Conservation (phyloP, 495 filamentous ascomycete species). For the Podospora anserina region DNA sequence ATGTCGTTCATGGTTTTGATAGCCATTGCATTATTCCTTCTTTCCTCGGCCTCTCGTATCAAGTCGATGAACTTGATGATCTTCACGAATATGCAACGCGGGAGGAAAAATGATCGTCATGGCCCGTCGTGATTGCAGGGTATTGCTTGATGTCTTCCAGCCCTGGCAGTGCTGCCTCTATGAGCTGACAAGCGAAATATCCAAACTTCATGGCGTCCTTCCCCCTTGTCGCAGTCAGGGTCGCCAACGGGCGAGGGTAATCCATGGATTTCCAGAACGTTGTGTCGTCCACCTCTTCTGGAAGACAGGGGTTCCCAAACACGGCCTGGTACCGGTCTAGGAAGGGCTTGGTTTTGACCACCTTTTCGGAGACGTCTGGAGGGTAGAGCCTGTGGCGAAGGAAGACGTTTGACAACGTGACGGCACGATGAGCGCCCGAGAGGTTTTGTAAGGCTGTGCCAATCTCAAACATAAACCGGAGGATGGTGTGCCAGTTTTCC, state of each 20-base stretch:
- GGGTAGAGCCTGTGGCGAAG: not conserved
- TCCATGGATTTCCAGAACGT: not conserved
- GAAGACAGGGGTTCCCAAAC: not conserved
- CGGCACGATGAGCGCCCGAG: not conserved
- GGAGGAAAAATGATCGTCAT: not conserved
- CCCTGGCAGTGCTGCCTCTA: not conserved
- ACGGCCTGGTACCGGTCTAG: not conserved
- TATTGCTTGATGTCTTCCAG: not conserved
- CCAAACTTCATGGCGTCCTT: not conserved
- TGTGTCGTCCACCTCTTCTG: not conserved
- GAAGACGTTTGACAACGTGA: not conserved
- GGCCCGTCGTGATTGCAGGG: not conserved
- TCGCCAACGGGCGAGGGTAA: not conserved
- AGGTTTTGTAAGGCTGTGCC: not conserved
- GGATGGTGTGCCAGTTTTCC: not conserved
- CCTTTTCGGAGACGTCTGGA: not conserved
- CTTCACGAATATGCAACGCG: not conserved
- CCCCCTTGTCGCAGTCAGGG: not conserved
- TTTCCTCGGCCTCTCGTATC: not conserved
- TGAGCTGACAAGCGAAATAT: not conserved
- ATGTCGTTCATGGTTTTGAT: not conserved
- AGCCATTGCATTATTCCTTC: not conserved
- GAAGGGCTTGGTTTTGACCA: not conserved
- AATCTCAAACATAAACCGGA: not conserved
- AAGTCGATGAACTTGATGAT: not conserved